Conservation (phyloP, 1,139 yeast genomes). For the Blastobotrys illinoisensis region DNA sequence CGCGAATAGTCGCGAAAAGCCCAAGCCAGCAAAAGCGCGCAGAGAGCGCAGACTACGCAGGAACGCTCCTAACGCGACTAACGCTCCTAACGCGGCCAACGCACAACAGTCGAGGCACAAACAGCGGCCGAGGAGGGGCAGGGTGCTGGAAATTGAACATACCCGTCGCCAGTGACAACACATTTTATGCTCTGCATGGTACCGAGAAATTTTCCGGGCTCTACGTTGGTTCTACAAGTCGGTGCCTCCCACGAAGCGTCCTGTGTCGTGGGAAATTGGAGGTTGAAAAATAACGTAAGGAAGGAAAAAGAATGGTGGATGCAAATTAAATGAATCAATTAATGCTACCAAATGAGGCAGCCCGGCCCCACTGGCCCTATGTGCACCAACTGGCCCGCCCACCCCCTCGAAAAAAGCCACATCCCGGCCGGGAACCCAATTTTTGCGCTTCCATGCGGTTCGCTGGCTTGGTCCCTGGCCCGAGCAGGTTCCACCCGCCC, state of each 20-base stretch:
- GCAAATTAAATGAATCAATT: background rate
- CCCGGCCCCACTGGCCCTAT: background rate
- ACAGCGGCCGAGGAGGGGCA: no score
- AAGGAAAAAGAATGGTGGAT: background rate
- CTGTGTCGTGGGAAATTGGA: background rate
- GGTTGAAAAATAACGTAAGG: background rate
- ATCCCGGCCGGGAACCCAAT: background rate
- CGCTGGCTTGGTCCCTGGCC: no score
- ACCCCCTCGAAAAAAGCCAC: background rate
- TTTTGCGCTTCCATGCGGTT: background rate
- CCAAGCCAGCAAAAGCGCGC: no score
- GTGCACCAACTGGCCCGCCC: background rate
- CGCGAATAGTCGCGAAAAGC: no score
- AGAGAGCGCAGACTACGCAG: no score
- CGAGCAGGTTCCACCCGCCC: no score
- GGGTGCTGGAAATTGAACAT: conserved; percentile 16
- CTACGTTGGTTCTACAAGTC: background rate
- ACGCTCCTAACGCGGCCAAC: no score
- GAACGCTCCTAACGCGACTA: no score
- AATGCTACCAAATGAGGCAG: background rate
- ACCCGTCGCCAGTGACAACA: conserved; percentile 93
- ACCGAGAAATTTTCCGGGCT: background rate
- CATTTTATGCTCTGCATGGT: conserved; percentile 86
- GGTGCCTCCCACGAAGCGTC: background rate
- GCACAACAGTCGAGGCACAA: no score